Evolutionary conservation across 1,284 basidiomycete species (phyloP).

Genomic region (Baeospora myosura): DNA sequence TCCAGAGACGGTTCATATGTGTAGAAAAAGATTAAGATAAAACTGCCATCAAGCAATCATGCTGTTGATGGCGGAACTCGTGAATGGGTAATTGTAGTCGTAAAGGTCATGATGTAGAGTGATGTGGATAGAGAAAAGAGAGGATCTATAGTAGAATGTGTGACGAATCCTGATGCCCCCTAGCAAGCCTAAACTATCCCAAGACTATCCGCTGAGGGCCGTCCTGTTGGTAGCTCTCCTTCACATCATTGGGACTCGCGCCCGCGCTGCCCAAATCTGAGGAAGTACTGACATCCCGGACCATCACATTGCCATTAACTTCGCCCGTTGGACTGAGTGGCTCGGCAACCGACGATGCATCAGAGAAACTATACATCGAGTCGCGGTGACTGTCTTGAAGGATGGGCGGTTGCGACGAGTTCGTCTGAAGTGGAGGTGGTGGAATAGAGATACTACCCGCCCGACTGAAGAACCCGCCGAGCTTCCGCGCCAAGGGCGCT

Average conservation of each 20-base stretch:
- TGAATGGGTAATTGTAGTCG: too few relatives aligned
- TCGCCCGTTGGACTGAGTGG: slow-evolving; percentile 48
- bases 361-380: slow-evolving; percentile 42
- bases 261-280: not conserved
- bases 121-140: not conserved
- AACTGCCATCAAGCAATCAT: too few relatives aligned
- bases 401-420: slow-evolving; percentile 19
- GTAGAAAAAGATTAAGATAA: too few relatives aligned
- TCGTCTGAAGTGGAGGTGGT: slow-evolving; percentile 16
- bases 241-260: not conserved
- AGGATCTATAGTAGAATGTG: not conserved
- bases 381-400: slow-evolving; percentile 33
- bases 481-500: slow-evolving; percentile 44
- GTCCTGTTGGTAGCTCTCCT: not conserved
- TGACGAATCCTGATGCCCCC: not conserved
- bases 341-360: slow-evolving; percentile 47
- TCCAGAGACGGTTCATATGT: too few relatives aligned
- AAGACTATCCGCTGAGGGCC: not conserved
- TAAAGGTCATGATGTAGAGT: not conserved
- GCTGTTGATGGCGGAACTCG: too few relatives aligned
- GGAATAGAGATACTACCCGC: slow-evolving; percentile 46
- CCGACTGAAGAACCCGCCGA: slow-evolving; percentile 62
- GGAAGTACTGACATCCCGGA: slow-evolving; percentile 19
- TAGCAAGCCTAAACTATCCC: too few relatives aligned
- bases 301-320: slow-evolving; percentile 27